phyloP scores from a whole-genome alignment of 495 filamentous ascomycete species.

The Pseudomonodictys pantanalensis region DNA sequence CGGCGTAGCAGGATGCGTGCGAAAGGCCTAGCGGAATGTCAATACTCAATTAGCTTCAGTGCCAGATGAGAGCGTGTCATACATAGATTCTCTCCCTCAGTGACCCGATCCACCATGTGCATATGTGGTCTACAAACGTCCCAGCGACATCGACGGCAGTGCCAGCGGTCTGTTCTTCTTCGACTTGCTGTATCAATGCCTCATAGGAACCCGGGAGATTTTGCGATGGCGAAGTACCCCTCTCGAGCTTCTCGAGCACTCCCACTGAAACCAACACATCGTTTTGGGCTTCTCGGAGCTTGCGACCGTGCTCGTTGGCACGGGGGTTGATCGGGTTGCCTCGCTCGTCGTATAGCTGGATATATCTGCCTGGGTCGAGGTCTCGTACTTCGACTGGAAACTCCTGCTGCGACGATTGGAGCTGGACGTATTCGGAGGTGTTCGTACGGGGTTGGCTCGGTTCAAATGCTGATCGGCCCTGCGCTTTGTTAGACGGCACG shows the following conservation, averaged over 20 bases:
- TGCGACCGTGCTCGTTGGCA: conserved; percentile 29
- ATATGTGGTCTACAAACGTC: conserved; percentile 12
- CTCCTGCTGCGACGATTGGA: conserved; percentile 10
- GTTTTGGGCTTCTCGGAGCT: conserved; percentile 38
- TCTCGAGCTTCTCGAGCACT: conserved; percentile 38
- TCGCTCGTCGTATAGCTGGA: conserved; percentile 39
- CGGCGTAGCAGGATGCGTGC: not conserved
- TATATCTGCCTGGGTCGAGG: conserved; percentile 5
- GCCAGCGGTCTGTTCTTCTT: conserved; percentile 21
- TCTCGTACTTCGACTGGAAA: not conserved
- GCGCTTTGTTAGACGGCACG: not conserved
- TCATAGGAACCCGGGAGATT: conserved; percentile 17
- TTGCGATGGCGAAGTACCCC: conserved; percentile 6
- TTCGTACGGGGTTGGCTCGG: conserved; percentile 1
- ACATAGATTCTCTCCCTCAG: conserved; percentile 25
- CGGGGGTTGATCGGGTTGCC: conserved; percentile 40
- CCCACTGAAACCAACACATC: conserved; percentile 39
- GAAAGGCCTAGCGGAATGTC: conserved; percentile 14
- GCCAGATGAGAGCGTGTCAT: not conserved
- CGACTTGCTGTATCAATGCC: conserved; percentile 18
- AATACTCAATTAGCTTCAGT: not conserved
- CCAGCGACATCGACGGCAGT: conserved; percentile 3
- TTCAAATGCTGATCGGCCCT: conserved; percentile 18
- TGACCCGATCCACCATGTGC: conserved; percentile 31
- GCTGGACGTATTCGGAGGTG: conserved; percentile 19